Evolutionary conservation across 441 rosid species (phyloP), one percentile per base, ranked within the genome.

Genomic region (Breynia disticha): DNA sequence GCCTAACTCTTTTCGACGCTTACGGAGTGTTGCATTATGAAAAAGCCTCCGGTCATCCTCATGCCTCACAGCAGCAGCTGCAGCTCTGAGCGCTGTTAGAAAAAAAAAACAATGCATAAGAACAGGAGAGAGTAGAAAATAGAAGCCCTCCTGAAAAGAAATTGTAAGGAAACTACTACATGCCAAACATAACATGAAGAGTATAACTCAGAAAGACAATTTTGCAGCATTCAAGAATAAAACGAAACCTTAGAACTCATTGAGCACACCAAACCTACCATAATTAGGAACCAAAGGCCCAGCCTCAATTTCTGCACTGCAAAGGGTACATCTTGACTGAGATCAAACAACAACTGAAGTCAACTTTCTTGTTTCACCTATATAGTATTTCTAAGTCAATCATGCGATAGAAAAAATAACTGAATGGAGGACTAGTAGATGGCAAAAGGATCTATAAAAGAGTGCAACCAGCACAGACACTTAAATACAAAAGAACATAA

Each of bases 291-390:
- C 78, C 72, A 81, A 67, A 54, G 94, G 68, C 39, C 77, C 80
- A 49, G 81, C 48, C 64, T 82, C 87, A 53, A 91, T 79, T 67
- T 86, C 94, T 20, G 80, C 72, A 78, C 66, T 78, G 94, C 98
- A 91, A 42, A 87, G 71, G 49, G 80, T 76, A 81, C 98, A 91
- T 76, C 96, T 87, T 52, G 90, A 79, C 96, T 91, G 90, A 72
- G 57, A 72, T 59, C 64, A 75, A 69, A 79, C 60, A 68, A 63
- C 54, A 72, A 75, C 10, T 54, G 55, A 24, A 58, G 69, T 73
- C 61, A 74, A 42, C 37, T 55, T 66, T 67, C 57, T 56, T 45
- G 28, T 48, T 53, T 56, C 52, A 66, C 52, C 68, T 46, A 58
- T 56, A 20, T 48, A 64, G 60, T 70, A 50, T 50, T 22, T 21